These are phyloP conservation scores for Gentiana dahurica DNA, from an alignment of 257 asterid species.

Conservation along the genomic window DNA sequence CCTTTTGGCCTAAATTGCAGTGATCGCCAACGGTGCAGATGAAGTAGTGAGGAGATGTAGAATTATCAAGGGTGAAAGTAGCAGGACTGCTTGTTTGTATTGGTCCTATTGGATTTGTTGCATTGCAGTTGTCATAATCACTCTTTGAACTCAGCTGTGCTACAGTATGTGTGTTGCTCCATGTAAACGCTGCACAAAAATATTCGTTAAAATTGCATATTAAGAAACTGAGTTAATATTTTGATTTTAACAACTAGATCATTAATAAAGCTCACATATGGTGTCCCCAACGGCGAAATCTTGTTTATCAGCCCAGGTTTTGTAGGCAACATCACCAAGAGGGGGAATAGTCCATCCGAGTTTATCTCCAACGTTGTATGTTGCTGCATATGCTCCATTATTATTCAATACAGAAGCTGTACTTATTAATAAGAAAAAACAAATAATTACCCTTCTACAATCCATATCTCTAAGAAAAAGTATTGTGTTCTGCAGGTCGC, in stretches of 20 bases:
- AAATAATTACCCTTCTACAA: no score
- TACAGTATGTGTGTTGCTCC: conserved; percentile 22
- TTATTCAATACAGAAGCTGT: no score
- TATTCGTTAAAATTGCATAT: no score
- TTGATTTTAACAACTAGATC: no score
- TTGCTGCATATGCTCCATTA: not conserved
- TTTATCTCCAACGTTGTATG: conserved; percentile 22
- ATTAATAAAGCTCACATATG: conserved; percentile 13
- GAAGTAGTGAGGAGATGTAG: conserved; percentile 22
- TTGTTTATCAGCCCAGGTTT: conserved; percentile 27
- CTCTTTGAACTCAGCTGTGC: conserved; percentile 17
- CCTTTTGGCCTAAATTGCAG: conserved; percentile 29
- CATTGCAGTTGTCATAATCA: conserved; percentile 19
- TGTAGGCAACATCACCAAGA: conserved; percentile 15
- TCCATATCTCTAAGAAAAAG: no score
- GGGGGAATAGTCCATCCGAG: conserved; percentile 31
- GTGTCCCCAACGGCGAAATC: conserved; percentile 31
- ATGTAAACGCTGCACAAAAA: conserved; percentile 17
- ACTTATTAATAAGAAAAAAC: no score
- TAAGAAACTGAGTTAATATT: no score
- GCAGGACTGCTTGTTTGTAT: conserved; percentile 20
- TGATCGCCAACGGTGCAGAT: conserved; percentile 28
- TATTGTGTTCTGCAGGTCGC: no score
- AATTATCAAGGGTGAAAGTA: conserved; percentile 7
- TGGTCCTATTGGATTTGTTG: conserved; percentile 9